These are phyloP conservation scores for Eutrema yunnanense DNA, from an alignment of 345 rosid genomes.

Conservation along the genomic window DNA sequence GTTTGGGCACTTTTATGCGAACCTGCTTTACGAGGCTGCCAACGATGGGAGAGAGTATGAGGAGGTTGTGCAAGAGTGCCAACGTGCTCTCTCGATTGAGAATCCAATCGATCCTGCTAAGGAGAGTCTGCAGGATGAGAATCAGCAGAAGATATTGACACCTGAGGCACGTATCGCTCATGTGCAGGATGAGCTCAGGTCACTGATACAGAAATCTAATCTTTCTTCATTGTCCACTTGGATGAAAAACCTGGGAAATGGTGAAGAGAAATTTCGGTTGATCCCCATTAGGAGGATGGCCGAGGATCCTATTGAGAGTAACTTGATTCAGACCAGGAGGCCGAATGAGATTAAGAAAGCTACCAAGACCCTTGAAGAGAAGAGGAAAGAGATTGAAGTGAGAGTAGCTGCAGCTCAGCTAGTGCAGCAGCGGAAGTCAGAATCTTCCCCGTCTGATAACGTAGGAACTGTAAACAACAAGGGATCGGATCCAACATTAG, in stretches of 20 bases:
- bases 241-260: conserved; percentile 81
- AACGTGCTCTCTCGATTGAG: conserved; percentile 67
- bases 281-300: conserved; percentile 66
- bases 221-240: conserved; percentile 66
- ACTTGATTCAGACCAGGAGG: conserved; percentile 63
- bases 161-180: conserved; percentile 73
- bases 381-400: conserved; percentile 93
- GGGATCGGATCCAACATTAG: conserved; percentile 40
- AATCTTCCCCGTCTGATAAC: conserved; percentile 28
- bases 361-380: conserved; percentile 82
- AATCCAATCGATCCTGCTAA: conserved; percentile 84
- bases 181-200: conserved; percentile 69
- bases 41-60: conserved; percentile 70
- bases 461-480: conserved; percentile 43
- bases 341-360: conserved; percentile 95
- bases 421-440: conserved; percentile 87
- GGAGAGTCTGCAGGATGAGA: conserved; percentile 83
- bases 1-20: conserved; percentile 80
- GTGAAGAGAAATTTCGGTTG: conserved; percentile 73
- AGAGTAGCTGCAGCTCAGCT: conserved; percentile 87
- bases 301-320: conserved; percentile 88
- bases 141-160: conserved; percentile 60
- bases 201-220: conserved; percentile 67
- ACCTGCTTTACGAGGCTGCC: conserved; percentile 76
- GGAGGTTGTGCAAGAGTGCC: conserved; percentile 80